A percentile compares a stretch with the other conserved stretches of the same genome.
phyloP scores from a whole-genome alignment of 176 grass and related monocot species.

The Zea mays region DNA sequence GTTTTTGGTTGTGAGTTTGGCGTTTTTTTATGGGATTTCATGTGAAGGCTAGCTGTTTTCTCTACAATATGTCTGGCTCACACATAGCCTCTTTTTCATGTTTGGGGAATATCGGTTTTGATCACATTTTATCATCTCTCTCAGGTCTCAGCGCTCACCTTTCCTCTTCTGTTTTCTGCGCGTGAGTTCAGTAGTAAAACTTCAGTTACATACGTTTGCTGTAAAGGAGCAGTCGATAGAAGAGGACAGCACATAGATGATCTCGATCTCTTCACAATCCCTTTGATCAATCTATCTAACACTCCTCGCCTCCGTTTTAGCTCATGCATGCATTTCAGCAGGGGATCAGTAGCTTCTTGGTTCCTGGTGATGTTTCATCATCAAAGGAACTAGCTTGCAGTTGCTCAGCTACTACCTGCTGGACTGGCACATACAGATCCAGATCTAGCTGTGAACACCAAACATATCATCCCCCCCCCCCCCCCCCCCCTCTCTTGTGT shows the following conservation, averaged over 20 bases:
- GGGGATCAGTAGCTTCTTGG: not conserved
- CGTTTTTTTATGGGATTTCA: not conserved
- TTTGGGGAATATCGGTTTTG: too few relatives aligned
- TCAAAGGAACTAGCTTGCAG: not conserved
- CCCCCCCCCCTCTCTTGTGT: not conserved
- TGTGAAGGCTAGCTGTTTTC: not conserved
- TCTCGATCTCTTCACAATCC: conserved; percentile 1
- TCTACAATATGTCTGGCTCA: conserved; percentile 22
- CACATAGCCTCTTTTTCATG: too few relatives aligned
- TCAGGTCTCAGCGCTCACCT: not conserved
- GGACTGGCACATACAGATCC: not conserved
- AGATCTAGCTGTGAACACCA: conserved; percentile 12
- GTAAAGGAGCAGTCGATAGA: not conserved
- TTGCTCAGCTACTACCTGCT: too few relatives aligned
- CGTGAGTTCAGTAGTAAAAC: conserved; percentile 2
- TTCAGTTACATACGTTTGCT: not conserved
- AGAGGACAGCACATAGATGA: not conserved
- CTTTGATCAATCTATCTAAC: not conserved
- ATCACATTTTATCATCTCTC: too few relatives aligned
- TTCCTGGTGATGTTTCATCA: not conserved
- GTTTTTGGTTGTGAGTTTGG: not conserved
- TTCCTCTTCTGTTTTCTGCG: conserved; percentile 37
- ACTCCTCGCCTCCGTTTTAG: conserved; percentile 2
- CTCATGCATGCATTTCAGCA: not conserved
- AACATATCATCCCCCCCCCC: not conserved